Base-by-base conservation (phyloP, 805 yeast species). In the Ascoidea tarda region DNA sequence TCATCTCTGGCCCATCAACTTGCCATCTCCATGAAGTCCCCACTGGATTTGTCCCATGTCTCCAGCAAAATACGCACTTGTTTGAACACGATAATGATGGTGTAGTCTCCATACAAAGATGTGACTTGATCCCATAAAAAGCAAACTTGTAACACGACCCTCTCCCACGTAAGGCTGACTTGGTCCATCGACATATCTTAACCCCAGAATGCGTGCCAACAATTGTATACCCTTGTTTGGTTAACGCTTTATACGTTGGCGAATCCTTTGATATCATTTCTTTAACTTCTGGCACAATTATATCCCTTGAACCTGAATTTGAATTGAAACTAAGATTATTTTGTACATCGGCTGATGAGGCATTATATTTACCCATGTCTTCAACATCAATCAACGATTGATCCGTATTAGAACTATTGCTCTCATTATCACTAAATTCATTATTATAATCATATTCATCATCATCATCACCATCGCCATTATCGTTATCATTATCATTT, bases 21-120 rank as follows among this genome's bases (percentile, higher is more conserved):
- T 88, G 91, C 97, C 97, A 89, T 61, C 96, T 73, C 97, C 97
- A 89, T 55, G 84, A 83, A 33, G 95, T 89, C 16, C 96, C 96
- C 1, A 90, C 96, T 0, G 97, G 97, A 62, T 89, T 90, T 2
- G 96, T 89, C 50, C 97, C 97, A 66, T 89, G 97, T 65, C 97
- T 78, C 97, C 97, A 89, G 69, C 97, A 89, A 63, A 89, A 89
- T 5, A 90, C 96, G 75, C 97, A 89, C 65, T 89, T 89, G 64
- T 89, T 89, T 5, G 96, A 87, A 66, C 97, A 89, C 6, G 96
- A 91, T 54, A 89, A 72, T 1, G 95, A 84, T 0, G 97, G 97
- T 0, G 97, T 89, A 2, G 96, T 80, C 64, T 89, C 97, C 97
- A 89, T 89, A 68, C 97, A 89, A 53, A 91, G 70, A 68, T 91